These are phyloP conservation scores for Leptographium procerum DNA, from an alignment of 2,329 filamentous ascomycete genomes.

Conservation along the genomic window DNA sequence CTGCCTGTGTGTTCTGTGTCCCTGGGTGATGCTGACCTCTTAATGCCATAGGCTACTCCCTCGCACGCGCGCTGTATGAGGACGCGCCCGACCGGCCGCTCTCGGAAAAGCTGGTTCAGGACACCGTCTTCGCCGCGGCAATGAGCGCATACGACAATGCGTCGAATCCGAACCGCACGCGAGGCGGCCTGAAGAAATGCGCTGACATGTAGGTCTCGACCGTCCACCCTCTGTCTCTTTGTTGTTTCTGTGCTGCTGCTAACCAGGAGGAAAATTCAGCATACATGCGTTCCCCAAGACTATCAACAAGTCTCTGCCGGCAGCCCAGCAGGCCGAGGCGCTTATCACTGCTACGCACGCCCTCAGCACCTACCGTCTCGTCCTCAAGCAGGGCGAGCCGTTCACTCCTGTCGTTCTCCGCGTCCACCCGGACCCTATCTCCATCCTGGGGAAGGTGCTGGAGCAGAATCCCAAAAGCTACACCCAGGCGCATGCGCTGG, in stretches of 20 bases:
- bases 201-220: conserved; percentile 52
- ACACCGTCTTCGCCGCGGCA: conserved; percentile 50
- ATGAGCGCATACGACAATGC: conserved; percentile 70
- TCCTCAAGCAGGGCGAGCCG: conserved; percentile 67
- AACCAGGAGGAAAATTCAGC: conserved; percentile 24
- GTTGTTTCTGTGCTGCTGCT: background rate
- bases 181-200: conserved; percentile 68
- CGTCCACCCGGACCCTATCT: conserved; percentile 64
- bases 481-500: conserved; percentile 60
- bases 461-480: conserved; percentile 67
- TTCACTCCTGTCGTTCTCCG: conserved; percentile 69
- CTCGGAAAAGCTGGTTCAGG: conserved; percentile 37
- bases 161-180: conserved; percentile 65
- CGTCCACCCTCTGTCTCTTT: background rate
- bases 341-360: conserved; percentile 63
- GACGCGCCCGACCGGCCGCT: conserved; percentile 38
- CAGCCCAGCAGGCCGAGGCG: conserved; percentile 45
- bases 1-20: background rate
- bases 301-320: conserved; percentile 39
- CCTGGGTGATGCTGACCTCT: background rate
- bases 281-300: conserved; percentile 52
- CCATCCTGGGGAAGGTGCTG: conserved; percentile 60
- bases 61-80: conserved; percentile 53
- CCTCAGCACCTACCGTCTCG: conserved; percentile 65
- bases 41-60: conserved; percentile 39